Evolutionary conservation across 208 protist species (phyloP).

Genomic region (Trichomonas gallinae): DNA sequence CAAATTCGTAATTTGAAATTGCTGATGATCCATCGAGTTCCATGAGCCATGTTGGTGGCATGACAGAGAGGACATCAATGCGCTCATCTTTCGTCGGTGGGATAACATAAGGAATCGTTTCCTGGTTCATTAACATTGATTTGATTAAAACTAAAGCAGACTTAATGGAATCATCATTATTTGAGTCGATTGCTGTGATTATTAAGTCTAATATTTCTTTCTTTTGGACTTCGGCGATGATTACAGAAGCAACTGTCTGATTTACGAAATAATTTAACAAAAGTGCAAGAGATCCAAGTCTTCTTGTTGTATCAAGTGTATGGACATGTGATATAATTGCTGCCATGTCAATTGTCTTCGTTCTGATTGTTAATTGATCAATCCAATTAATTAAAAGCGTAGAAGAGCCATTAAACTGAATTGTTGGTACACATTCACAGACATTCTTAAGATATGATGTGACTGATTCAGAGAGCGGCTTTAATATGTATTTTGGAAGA

Average conservation of each 20-base stretch:
- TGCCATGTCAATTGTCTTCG: neutral
- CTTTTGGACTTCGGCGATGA: neutral
- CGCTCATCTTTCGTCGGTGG: neutral
- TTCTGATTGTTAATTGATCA: neutral
- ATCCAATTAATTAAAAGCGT: neutral
- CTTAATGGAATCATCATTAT: neutral
- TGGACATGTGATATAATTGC: neutral
- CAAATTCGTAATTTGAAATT: neutral
- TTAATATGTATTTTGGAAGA: neutral
- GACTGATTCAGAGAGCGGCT: neutral
- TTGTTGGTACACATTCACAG: neutral
- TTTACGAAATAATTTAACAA: neutral
- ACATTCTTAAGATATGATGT: neutral
- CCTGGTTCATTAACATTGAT: neutral
- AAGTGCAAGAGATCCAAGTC: neutral
- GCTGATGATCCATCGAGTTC: neutral
- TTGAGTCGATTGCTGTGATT: neutral
- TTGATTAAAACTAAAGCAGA: neutral
- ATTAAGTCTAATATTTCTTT: neutral
- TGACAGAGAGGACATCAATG: neutral
- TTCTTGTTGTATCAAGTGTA: neutral
- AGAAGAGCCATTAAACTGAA: neutral
- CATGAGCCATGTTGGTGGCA: neutral
- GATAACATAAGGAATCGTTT: neutral
- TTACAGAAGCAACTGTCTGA: neutral